These are phyloP conservation scores for Globisporangium nodosum DNA, from an alignment of 352 stramenopile species.

Conservation along the genomic window DNA sequence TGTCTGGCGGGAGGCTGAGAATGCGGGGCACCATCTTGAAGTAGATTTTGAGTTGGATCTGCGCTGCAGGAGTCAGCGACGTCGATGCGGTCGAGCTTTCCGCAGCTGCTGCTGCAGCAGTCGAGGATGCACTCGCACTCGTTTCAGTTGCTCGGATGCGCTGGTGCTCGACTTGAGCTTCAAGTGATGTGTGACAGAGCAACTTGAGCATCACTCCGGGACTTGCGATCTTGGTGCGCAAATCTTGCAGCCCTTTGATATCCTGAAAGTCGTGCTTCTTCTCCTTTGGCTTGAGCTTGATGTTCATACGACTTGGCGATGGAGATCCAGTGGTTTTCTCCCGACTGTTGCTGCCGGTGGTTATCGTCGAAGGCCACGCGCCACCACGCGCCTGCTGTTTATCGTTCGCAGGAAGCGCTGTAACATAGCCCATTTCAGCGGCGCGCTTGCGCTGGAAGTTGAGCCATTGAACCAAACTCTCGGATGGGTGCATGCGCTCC, in stretches of 20 bases:
- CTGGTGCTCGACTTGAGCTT: slow-evolving; percentile 52
- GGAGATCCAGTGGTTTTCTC: neutral
- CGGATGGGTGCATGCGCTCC: slow-evolving; percentile 38
- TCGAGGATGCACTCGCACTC: neutral
- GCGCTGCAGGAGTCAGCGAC: slow-evolving; percentile 39
- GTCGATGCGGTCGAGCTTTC: slow-evolving; percentile 55
- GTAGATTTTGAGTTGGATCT: slow-evolving; percentile 64
- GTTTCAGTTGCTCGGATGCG: slow-evolving; percentile 35
- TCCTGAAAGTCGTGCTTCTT: slow-evolving; percentile 64
- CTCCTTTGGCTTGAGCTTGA: slow-evolving; percentile 38
- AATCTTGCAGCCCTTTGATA: slow-evolving; percentile 61
- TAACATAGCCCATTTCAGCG: slow-evolving; percentile 21
- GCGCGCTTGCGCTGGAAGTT: slow-evolving; percentile 59
- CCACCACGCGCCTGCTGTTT: neutral
- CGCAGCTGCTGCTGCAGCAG: slow-evolving; percentile 12
- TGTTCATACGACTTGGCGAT: neutral
- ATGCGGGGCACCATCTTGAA: slow-evolving; percentile 55
- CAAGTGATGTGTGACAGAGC: slow-evolving; percentile 48
- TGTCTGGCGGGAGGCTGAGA: slow-evolving; percentile 50
- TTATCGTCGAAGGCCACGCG: neutral
- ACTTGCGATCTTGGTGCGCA: slow-evolving; percentile 41
- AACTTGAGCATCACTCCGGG: slow-evolving; percentile 70
- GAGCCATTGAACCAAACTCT: slow-evolving; percentile 64
- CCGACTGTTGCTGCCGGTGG: neutral
- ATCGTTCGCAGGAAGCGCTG: neutral